A percentile compares a stretch with the other conserved stretches of the same genome.
Evolutionary conservation across 176 grass and related monocot species (phyloP).

Genomic region (Triticum timopheevii): DNA sequence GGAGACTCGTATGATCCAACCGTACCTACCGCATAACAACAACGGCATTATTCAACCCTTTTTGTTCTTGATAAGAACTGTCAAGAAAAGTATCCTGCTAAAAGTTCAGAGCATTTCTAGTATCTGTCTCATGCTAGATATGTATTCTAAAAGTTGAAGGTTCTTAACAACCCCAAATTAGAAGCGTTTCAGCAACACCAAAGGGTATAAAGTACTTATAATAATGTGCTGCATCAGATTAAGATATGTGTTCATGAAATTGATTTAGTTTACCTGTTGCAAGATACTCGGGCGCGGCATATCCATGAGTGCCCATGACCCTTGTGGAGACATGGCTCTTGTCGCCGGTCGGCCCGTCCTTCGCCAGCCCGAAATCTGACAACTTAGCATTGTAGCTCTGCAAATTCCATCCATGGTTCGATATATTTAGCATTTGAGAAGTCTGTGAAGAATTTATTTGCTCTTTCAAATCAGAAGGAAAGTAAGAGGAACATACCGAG

Average conservation of each 20-base stretch:
- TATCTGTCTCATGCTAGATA: not conserved
- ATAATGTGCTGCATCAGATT: not conserved
- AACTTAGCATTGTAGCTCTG: conserved; percentile 79
- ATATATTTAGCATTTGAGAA: not conserved
- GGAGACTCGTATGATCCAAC: not conserved
- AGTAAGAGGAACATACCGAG: conserved; percentile 34
- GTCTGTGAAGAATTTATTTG: not conserved
- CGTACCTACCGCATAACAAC: not conserved
- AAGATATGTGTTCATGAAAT: not conserved
- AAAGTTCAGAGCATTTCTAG: not conserved
- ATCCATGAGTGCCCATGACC: conserved; percentile 90
- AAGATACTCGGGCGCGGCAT: conserved; percentile 84
- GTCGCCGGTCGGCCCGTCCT: conserved; percentile 81
- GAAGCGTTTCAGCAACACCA: not conserved
- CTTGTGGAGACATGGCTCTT: conserved; percentile 86
- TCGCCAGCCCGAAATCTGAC: conserved; percentile 85
- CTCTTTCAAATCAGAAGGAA: not conserved
- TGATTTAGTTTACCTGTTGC: conserved; percentile 50
- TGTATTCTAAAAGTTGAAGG: not conserved
- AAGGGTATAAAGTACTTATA: not conserved
- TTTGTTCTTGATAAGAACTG: not conserved
- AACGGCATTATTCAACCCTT: not conserved
- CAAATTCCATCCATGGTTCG: not conserved
- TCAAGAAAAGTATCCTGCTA: not conserved
- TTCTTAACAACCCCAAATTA: not conserved